phyloP scores from a whole-genome alignment of 2,329 filamentous ascomycete genomes.

The Pezicula radicicola region DNA sequence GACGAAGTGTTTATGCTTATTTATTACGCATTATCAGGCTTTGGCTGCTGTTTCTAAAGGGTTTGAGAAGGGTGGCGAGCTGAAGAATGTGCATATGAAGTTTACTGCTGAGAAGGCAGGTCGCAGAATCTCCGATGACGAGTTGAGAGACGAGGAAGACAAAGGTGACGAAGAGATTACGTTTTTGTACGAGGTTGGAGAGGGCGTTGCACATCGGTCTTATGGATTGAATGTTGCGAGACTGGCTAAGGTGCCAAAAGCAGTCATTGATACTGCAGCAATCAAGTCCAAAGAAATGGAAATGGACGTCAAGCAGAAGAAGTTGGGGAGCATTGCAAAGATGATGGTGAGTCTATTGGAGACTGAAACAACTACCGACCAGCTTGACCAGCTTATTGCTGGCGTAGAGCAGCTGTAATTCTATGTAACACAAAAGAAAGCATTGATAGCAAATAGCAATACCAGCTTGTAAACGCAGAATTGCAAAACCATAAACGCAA shows the following conservation, averaged over 20 bases:
- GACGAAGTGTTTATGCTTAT: slow-evolving; percentile 76
- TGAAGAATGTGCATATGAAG: slow-evolving; percentile 92
- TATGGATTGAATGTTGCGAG: slow-evolving; percentile 94
- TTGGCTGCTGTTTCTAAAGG: slow-evolving; percentile 68
- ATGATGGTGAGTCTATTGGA: slow-evolving; percentile 22
- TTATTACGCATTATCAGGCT: slow-evolving; percentile 97
- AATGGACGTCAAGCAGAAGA: slow-evolving; percentile 61
- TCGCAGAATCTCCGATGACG: slow-evolving; percentile 36
- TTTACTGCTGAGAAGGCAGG: slow-evolving; percentile 51
- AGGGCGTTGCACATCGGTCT: slow-evolving; percentile 88
- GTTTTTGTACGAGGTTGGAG: slow-evolving; percentile 88
- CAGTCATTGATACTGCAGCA: slow-evolving; percentile 76
- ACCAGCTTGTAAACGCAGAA: too few relatives aligned
- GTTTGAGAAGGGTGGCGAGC: slow-evolving; percentile 55
- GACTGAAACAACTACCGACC: slow-evolving; percentile 9
- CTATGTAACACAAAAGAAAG: slow-evolving; percentile 8
- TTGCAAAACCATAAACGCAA: neutral
- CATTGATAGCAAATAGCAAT: slow-evolving; percentile 15
- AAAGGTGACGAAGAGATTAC: slow-evolving; percentile 75
- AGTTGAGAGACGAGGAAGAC: slow-evolving; percentile 8
- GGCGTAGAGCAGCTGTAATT: slow-evolving; percentile 55
- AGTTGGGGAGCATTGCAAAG: slow-evolving; percentile 39
- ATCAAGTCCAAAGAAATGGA: slow-evolving; percentile 80
- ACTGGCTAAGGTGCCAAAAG: slow-evolving; percentile 74
- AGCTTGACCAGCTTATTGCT: slow-evolving; percentile 24